Evolutionary conservation across 2,329 filamentous ascomycete genomes (phyloP).

Genomic region (Parastagonospora nodorum): DNA sequence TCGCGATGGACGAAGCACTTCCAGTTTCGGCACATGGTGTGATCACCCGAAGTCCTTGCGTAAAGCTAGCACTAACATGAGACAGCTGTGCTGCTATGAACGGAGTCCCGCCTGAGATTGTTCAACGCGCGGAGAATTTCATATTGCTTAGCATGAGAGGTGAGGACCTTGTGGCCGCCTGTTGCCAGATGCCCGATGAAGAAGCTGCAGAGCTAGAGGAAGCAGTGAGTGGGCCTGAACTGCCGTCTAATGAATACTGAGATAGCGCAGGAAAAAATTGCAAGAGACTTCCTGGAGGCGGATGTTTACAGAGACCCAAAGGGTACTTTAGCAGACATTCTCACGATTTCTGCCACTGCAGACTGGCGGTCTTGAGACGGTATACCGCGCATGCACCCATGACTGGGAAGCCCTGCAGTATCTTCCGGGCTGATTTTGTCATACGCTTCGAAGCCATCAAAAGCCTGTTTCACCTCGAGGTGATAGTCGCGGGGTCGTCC

Average conservation of each 20-base stretch:
- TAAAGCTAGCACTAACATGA: constrained; percentile 1
- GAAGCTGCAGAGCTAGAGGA: constrained; percentile 71
- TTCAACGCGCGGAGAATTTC: constrained; percentile 77
- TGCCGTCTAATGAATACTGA: constrained; percentile 1
- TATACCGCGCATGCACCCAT: neutral
- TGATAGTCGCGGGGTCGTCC: neutral
- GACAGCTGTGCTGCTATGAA: constrained; percentile 80
- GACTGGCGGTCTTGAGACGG: constrained; percentile 8
- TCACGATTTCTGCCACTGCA: constrained; percentile 24
- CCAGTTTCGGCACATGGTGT: constrained; percentile 79
- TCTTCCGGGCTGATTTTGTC: too few relatives aligned
- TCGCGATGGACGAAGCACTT: constrained; percentile 68
- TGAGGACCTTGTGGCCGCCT: constrained; percentile 76
- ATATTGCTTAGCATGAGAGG: constrained; percentile 70
- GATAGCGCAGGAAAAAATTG: constrained; percentile 47
- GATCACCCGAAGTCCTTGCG: constrained; percentile 1
- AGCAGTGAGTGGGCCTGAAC: constrained; percentile 62
- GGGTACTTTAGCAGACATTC: constrained; percentile 44
- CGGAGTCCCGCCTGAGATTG: constrained; percentile 73
- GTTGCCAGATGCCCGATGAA: constrained; percentile 66
- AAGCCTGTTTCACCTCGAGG: neutral
- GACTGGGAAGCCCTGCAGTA: too few relatives aligned
- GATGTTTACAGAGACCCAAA: constrained; percentile 44
- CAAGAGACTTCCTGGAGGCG: constrained; percentile 49
- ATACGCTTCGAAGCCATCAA: too few relatives aligned